A percentile compares a stretch with the other conserved stretches of the same genome.
phyloP scores from a whole-genome alignment of 768 basidiomycete species.

The Mycena belliarum region DNA sequence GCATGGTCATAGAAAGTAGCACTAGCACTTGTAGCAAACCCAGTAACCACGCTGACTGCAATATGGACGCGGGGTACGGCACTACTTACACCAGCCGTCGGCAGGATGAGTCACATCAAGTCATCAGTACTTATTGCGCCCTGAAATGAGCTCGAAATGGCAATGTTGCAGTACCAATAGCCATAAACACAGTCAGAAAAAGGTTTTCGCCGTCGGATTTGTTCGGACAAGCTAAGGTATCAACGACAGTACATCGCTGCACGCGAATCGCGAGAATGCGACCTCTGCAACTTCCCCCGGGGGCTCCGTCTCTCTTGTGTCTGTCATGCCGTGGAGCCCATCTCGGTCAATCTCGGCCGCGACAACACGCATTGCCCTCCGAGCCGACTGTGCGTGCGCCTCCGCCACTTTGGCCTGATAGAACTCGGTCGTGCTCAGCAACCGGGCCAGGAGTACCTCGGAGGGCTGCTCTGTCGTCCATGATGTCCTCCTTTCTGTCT shows the following conservation, averaged over 20 bases:
- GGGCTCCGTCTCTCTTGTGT: constrained; percentile 34
- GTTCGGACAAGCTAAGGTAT: constrained; percentile 42
- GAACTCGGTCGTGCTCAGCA: constrained; percentile 47
- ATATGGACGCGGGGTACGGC: too few species aligned
- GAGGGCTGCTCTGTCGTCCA: constrained; percentile 33
- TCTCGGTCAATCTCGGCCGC: constrained; percentile 61
- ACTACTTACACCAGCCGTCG: too few species aligned
- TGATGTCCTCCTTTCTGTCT: constrained; percentile 26
- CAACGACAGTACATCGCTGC: constrained; percentile 53
- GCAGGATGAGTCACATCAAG: too few species aligned
- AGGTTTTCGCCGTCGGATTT: constrained; percentile 33
- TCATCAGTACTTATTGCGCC: too few species aligned
- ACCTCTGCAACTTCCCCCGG: constrained; percentile 44
- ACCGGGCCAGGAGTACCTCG: constrained; percentile 38
- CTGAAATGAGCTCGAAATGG: too few species aligned
- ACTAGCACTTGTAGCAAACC: too few species aligned
- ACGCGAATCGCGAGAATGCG: constrained; percentile 46
- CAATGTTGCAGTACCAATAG: neutral
- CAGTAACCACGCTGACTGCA: too few species aligned
- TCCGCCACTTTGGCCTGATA: constrained; percentile 55
- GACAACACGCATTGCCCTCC: constrained; percentile 57
- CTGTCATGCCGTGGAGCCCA: constrained; percentile 48
- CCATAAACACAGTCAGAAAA: constrained; percentile 36
- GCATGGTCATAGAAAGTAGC: too few species aligned
- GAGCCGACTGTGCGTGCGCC: constrained; percentile 48